phyloP scores from a whole-genome alignment of 164 flowering plant species.

The Brasenia schreberi region DNA sequence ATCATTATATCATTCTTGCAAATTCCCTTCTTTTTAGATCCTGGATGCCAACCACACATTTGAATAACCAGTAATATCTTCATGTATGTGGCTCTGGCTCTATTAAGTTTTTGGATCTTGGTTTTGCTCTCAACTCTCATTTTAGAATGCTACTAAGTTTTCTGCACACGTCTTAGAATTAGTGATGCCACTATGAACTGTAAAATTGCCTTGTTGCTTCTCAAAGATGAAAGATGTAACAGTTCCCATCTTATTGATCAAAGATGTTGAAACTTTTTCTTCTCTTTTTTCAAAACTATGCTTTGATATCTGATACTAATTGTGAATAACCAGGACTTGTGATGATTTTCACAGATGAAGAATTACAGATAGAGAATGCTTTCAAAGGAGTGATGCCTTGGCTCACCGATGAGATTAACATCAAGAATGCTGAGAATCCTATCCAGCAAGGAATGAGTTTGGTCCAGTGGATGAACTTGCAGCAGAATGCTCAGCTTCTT shows the following conservation, averaged over 20 bases:
- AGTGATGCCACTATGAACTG: too few relatives aligned
- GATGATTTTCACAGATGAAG: slow-evolving; percentile 47
- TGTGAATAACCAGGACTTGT: background rate
- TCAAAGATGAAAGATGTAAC: background rate
- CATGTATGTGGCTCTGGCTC: background rate
- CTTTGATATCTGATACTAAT: too few relatives aligned
- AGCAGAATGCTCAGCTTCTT: slow-evolving; percentile 43
- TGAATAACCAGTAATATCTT: background rate
- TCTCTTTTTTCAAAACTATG: background rate
- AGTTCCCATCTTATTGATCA: too few relatives aligned
- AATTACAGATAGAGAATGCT: slow-evolving; percentile 63
- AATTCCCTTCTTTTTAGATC: background rate
- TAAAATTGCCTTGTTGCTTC: background rate
- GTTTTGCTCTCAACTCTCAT: background rate
- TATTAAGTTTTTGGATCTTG: background rate
- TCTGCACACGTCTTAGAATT: too few relatives aligned
- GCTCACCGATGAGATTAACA: slow-evolving; percentile 72
- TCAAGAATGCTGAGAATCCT: slow-evolving; percentile 59
- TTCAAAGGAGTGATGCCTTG: slow-evolving; percentile 91
- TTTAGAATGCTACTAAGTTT: too few relatives aligned
- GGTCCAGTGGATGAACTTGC: slow-evolving; percentile 98
- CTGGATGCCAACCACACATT: background rate
- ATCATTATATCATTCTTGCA: background rate
- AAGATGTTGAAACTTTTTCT: too few relatives aligned
- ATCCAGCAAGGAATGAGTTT: slow-evolving; percentile 78